phyloP scores from a whole-genome alignment of 495 filamentous ascomycete species.

The Penicillium ucsense region DNA sequence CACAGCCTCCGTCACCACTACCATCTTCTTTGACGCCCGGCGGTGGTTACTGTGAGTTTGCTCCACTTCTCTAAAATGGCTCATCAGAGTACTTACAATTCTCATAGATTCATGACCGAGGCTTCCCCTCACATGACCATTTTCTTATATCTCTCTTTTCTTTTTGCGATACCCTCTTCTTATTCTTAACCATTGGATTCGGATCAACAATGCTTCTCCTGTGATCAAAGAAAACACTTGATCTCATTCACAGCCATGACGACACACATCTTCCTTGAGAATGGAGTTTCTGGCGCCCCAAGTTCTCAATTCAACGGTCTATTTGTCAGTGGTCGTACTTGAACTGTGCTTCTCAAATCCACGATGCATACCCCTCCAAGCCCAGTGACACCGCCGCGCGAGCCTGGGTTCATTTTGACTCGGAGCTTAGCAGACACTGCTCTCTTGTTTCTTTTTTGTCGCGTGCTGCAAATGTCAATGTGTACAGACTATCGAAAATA shows the following conservation, averaged over 20 bases:
- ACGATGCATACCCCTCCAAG: too few relatives aligned
- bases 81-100: too few relatives aligned
- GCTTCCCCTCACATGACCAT: neutral
- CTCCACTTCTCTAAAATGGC: neutral
- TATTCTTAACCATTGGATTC: neutral
- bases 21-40: constrained; percentile 30
- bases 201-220: constrained; percentile 5
- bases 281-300: constrained; percentile 11
- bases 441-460: too few relatives aligned
- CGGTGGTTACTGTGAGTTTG: constrained; percentile 22
- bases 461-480: too few relatives aligned
- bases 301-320: neutral
- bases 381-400: too few relatives aligned
- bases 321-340: too few relatives aligned
- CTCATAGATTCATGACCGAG: too few relatives aligned
- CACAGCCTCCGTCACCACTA: constrained; percentile 12
- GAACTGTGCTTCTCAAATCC: too few relatives aligned
- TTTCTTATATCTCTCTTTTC: constrained; percentile 16
- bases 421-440: too few relatives aligned
- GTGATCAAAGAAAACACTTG: too few relatives aligned
- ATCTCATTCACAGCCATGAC: constrained; percentile 7
- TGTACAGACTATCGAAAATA: too few relatives aligned
- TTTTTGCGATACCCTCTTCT: constrained; percentile 2
- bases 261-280: constrained; percentile 8
- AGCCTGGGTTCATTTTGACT: too few relatives aligned